These are phyloP conservation scores for Pichia californica DNA, from an alignment of 805 yeast genomes.

Conservation along the genomic window DNA sequence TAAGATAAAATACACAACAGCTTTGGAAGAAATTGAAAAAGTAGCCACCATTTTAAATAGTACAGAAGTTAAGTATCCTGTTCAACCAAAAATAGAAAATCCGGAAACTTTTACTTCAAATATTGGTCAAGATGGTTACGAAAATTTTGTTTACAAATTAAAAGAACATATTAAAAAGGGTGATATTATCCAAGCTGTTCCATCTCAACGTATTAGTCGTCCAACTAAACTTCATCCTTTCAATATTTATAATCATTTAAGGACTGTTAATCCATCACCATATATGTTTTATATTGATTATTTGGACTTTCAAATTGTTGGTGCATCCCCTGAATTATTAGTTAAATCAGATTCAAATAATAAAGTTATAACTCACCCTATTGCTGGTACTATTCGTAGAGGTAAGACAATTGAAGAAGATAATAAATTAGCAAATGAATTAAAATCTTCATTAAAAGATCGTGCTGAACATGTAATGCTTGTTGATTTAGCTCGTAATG, in stretches of 20 bases:
- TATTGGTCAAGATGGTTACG: constrained; percentile 92
- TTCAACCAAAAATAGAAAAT: constrained; percentile 64
- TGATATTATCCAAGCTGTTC: constrained; percentile 96
- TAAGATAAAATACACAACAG: constrained; percentile 43
- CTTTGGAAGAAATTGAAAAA: constrained; percentile 51
- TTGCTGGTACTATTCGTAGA: constrained; percentile 92
- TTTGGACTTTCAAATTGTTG: constrained; percentile 87
- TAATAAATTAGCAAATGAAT: constrained; percentile 67
- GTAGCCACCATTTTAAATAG: constrained; percentile 43
- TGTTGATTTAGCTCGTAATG: constrained; percentile 96
- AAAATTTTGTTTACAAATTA: constrained; percentile 65
- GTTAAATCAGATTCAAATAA: constrained; percentile 72
- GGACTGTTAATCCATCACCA: constrained; percentile 97
- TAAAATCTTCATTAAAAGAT: constrained; percentile 77
- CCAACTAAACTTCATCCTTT: constrained; percentile 95
- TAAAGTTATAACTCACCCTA: constrained; percentile 88
- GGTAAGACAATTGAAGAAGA: constrained; percentile 92
- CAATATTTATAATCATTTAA: constrained; percentile 87
- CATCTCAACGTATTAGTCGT: constrained; percentile 93
- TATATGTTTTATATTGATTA: constrained; percentile 92
- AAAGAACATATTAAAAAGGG: constrained; percentile 83
- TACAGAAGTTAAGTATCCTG: constrained; percentile 50
- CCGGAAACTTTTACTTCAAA: constrained; percentile 76
- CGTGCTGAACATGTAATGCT: constrained; percentile 98
- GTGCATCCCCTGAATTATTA: constrained; percentile 94